These are phyloP conservation scores for Trypanosoma cruzi DNA, from an alignment of 208 protist species.

Conservation along the genomic window DNA sequence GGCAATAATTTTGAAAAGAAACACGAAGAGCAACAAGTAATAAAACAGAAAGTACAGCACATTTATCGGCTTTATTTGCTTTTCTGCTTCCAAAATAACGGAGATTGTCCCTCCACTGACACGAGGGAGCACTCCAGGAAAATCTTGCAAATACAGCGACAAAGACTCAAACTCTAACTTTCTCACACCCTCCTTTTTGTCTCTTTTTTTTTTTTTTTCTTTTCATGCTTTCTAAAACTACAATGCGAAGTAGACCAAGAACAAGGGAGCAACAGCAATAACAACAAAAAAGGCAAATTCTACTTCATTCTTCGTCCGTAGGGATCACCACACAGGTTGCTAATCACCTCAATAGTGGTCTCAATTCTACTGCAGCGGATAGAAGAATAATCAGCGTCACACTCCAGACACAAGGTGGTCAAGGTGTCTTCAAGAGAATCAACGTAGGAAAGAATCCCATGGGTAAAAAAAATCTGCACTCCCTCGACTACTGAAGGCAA, in stretches of 20 bases:
- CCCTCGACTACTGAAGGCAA: slow-evolving; percentile 31
- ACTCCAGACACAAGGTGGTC: slow-evolving; percentile 59
- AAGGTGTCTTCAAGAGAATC: slow-evolving; percentile 76
- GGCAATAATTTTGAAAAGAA: no score
- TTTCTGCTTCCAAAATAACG: no score
- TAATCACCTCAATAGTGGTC: slow-evolving; percentile 57
- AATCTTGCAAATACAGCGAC: no score
- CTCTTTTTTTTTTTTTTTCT: background rate
- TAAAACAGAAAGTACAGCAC: no score
- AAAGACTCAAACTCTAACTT: background rate
- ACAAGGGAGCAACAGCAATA: background rate
- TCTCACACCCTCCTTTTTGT: background rate
- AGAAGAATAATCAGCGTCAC: slow-evolving; percentile 44
- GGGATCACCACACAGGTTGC: slow-evolving; percentile 63
- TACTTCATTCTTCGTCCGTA: slow-evolving; percentile 32
- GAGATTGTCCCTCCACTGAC: no score
- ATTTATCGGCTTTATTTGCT: no score
- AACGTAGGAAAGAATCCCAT: slow-evolving; percentile 76
- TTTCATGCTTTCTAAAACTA: background rate
- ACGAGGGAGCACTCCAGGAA: no score
- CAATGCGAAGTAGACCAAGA: slow-evolving; percentile 4
- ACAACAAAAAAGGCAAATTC: slow-evolving; percentile 1
- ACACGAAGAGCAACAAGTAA: no score
- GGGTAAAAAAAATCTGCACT: slow-evolving; percentile 53
- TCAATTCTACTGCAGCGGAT: slow-evolving; percentile 70